These are phyloP conservation scores for Lasiodiplodia citricola DNA, from an alignment of 2,329 filamentous ascomycete species.

Conservation along the genomic window DNA sequence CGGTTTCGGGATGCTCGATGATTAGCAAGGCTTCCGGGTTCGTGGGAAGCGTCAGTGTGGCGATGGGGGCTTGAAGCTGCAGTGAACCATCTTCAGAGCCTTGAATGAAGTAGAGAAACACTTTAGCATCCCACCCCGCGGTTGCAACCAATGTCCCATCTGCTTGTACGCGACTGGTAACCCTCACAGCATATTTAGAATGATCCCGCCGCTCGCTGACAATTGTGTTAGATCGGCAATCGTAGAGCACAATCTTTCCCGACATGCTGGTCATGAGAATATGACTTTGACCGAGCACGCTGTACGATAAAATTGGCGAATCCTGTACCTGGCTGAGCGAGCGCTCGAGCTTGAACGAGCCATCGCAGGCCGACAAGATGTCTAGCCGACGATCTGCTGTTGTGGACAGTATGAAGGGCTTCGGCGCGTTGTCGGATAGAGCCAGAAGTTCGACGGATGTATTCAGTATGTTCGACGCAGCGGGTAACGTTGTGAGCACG, in stretches of 20 bases:
- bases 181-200: slow-evolving; percentile 63
- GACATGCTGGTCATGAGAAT: slow-evolving; percentile 65
- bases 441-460: slow-evolving; percentile 50
- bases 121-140: slow-evolving; percentile 65
- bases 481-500: slow-evolving; percentile 50
- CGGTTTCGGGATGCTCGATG: slow-evolving; percentile 54
- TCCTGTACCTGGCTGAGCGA: slow-evolving; percentile 52
- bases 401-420: slow-evolving; percentile 40
- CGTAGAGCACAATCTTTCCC: slow-evolving; percentile 59
- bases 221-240: slow-evolving; percentile 44
- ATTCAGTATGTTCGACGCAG: slow-evolving; percentile 59
- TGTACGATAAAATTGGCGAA: slow-evolving; percentile 61
- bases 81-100: slow-evolving; percentile 30
- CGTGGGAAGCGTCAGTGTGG: slow-evolving; percentile 52
- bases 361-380: slow-evolving; percentile 44
- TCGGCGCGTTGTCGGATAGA: slow-evolving; percentile 27
- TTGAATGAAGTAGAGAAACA: slow-evolving; percentile 56
- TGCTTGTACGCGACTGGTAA: slow-evolving; percentile 48
- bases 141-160: slow-evolving; percentile 53
- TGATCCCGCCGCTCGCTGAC: slow-evolving; percentile 61
- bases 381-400: slow-evolving; percentile 53
- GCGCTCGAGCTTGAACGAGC: slow-evolving; percentile 39
- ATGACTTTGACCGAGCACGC: slow-evolving; percentile 49
- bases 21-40: slow-evolving; percentile 65
- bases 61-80: slow-evolving; percentile 38